These are phyloP conservation scores for Claviceps pusilla DNA, from an alignment of 2,329 filamentous ascomycete genomes.

Conservation along the genomic window DNA sequence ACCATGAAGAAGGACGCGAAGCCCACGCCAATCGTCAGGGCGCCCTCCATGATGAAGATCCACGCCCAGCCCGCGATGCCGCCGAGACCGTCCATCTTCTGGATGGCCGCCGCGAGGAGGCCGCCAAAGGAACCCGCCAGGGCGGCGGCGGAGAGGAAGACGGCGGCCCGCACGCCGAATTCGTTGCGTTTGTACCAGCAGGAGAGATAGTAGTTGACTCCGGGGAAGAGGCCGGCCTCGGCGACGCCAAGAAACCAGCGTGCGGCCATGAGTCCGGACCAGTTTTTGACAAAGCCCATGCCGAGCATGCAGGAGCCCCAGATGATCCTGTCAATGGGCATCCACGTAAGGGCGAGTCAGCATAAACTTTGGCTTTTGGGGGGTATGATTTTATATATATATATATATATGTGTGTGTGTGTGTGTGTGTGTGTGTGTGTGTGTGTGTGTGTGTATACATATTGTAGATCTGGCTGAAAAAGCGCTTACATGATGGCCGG, in stretches of 20 bases:
- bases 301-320: slow-evolving; percentile 57
- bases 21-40: slow-evolving; percentile 54
- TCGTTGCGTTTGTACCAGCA: slow-evolving; percentile 75
- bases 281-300: slow-evolving; percentile 52
- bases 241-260: slow-evolving; percentile 58
- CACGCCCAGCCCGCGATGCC: slow-evolving; percentile 44
- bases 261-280: slow-evolving; percentile 49
- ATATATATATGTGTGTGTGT: too few relatives aligned
- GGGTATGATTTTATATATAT: too few relatives aligned
- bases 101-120: slow-evolving; percentile 56
- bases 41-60: slow-evolving; percentile 58
- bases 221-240: slow-evolving; percentile 63
- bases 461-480: too few relatives aligned
- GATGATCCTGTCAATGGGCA: slow-evolving; percentile 26
- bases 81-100: slow-evolving; percentile 50
- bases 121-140: slow-evolving; percentile 66
- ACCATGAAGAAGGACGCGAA: slow-evolving; percentile 61
- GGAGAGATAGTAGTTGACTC: slow-evolving; percentile 65
- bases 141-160: slow-evolving; percentile 74
- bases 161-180: slow-evolving; percentile 63
- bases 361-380: too few relatives aligned
- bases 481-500: slow-evolving; percentile 57
- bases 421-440: too few relatives aligned
- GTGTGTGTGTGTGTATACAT: too few relatives aligned
- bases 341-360: too few relatives aligned